A percentile compares a stretch with the other conserved stretches of the same genome.
Conservation (phyloP, 257 asterid genomes). For the Euphrasia confusa region DNA sequence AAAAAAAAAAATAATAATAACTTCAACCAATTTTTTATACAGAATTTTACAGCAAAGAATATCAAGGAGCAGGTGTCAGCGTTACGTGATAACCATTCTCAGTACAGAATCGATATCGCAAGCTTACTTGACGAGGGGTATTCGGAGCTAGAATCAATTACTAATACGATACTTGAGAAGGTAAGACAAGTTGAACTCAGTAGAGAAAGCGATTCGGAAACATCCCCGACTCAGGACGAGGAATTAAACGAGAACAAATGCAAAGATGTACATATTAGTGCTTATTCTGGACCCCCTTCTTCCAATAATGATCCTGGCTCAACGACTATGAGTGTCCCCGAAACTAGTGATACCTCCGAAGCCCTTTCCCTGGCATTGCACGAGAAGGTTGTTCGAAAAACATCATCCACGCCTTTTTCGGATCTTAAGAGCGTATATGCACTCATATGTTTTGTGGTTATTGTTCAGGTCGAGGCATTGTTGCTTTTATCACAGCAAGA, state of each 20-base stretch:
- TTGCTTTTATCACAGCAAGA: conserved; percentile 92
- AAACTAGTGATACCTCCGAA: conserved; percentile 48
- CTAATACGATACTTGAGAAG: conserved; percentile 51
- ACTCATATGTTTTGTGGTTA: conserved; percentile 20
- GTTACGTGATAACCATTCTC: conserved; percentile 47
- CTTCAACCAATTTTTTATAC: conserved; percentile 25
- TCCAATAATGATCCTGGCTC: conserved; percentile 31
- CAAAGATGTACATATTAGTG: conserved; percentile 67
- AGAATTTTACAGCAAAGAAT: conserved; percentile 54
- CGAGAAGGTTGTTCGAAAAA: conserved; percentile 62
- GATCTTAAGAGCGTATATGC: conserved; percentile 9
- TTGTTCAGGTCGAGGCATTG: conserved; percentile 63
- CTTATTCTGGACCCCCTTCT: conserved; percentile 39
- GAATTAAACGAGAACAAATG: conserved; percentile 52
- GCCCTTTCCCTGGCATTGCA: conserved; percentile 81
- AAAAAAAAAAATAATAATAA: conserved; percentile 17
- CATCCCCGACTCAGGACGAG: conserved; percentile 34
- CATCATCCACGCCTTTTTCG: conserved; percentile 19
- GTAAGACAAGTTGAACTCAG: conserved; percentile 46
- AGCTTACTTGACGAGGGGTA: conserved; percentile 67
- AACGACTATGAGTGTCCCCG: conserved; percentile 31
- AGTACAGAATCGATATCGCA: conserved; percentile 41
- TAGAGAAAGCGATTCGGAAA: conserved; percentile 32
- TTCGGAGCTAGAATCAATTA: conserved; percentile 57
- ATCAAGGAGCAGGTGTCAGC: conserved; percentile 51